A percentile compares a stretch with the other conserved stretches of the same genome.
phyloP scores from a whole-genome alignment of 257 asterid species.

The Osmanthus fragrans region DNA sequence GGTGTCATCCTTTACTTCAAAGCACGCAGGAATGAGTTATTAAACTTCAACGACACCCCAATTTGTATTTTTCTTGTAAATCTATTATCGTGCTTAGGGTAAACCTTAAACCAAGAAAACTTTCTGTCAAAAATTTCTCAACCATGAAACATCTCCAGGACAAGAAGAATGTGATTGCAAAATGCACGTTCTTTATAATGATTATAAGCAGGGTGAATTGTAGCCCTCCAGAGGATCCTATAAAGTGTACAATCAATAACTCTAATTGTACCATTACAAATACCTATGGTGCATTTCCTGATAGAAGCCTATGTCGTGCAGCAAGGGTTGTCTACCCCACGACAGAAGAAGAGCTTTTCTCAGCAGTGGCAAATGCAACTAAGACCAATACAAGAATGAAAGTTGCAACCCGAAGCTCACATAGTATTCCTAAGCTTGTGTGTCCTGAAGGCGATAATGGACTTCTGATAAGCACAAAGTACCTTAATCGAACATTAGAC shows the following conservation, averaged over 20 bases:
- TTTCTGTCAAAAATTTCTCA: not conserved
- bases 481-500: constrained; percentile 29
- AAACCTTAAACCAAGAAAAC: not conserved
- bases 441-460: constrained; percentile 58
- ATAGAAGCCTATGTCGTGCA: constrained; percentile 49
- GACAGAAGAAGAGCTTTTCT: constrained; percentile 47
- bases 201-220: constrained; percentile 5
- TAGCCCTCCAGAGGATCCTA: constrained; percentile 60
- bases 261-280: constrained; percentile 64
- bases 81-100: too few species aligned
- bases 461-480: constrained; percentile 55
- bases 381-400: constrained; percentile 36
- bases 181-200: not conserved
- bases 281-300: constrained; percentile 58
- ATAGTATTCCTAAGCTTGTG: constrained; percentile 65
- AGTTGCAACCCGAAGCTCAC: constrained; percentile 57
- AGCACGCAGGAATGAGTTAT: not conserved
- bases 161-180: not conserved
- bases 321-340: constrained; percentile 50
- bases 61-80: too few species aligned
- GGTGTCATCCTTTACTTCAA: not conserved
- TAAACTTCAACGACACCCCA: not conserved
- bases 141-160: too few species aligned
- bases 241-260: constrained; percentile 33
- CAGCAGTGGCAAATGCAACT: constrained; percentile 48